Base-by-base conservation (phyloP, 73 alveolate species). In the Chromera velia region DNA sequence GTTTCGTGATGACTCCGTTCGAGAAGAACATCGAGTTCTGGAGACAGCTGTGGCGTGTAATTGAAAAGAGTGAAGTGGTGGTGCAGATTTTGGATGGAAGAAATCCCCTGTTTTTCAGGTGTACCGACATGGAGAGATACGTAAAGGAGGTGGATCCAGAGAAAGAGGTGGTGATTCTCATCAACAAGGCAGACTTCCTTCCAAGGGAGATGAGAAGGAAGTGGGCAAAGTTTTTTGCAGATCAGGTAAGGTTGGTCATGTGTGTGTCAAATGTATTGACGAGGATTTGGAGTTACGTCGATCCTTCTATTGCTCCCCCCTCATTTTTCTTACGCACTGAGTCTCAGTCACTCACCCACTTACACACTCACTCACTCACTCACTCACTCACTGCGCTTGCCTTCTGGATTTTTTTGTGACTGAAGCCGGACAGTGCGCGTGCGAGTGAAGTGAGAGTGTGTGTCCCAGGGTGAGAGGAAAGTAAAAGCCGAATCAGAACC, bases 1-100 rank as follows among this genome's bases (percentile, higher is more conserved):
- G 86, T 28, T 24, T 88, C 82, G 90, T 97, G 47, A 86, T 94
- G 76, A 94, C 98, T 30, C 99, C 99, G n/a, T 94, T 89, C 86
- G 99, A 94, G 82, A 94, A 93, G 88, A 94, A 94, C 86, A 55
- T 94, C 63, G 97, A 93, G 74, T 96, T 94, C 33, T 94, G 99
- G 99, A 88, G 92, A 47, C 94, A 94, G 83, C 92, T 94, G 49
- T 94, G 99, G 99, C 88, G 95, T 74, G 95, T 94, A 26, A 93
- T 93, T 34, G 99, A 94, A 71, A 91, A 87, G 80, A 73, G 92
- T n/a, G 92, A 88, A 70, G 62, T 94, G 73, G 83, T 92, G 73
- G 85, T 92, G 55, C 94, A 94, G 89, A 94, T 94, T 46, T 96
- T 92, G 68, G 99, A 94, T 73, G 97, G 95, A n/a, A 89, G 99